These are phyloP conservation scores for Domatiomyces globalis DNA, from an alignment of 2,329 filamentous ascomycete genomes.

Conservation along the genomic window DNA sequence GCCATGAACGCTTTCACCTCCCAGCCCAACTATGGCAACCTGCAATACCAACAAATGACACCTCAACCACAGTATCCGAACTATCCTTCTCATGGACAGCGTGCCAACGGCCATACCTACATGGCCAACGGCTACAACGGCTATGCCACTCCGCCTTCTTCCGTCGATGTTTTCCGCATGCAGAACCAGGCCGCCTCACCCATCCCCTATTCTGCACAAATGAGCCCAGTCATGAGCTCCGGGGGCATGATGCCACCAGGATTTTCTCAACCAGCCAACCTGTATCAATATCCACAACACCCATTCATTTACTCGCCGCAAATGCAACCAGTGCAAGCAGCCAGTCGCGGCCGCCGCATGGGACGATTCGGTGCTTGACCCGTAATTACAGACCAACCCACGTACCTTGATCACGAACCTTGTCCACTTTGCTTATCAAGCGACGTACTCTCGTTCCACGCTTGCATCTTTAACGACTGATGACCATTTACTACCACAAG, in stretches of 20 bases:
- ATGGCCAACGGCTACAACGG: conserved; percentile 31
- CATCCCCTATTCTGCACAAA: conserved; percentile 24
- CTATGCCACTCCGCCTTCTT: conserved; percentile 29
- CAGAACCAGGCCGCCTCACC: conserved; percentile 26
- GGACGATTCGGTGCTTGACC: conserved; percentile 1
- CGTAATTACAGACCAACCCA: neutral
- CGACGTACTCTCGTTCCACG: neutral
- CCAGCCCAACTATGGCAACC: conserved; percentile 25
- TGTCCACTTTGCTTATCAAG: neutral
- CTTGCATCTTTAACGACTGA: neutral
- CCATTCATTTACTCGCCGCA: conserved; percentile 25
- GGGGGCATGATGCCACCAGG: conserved; percentile 29
- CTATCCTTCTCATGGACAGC: conserved; percentile 35
- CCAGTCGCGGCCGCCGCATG: conserved; percentile 36
- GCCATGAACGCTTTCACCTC: conserved; percentile 23
- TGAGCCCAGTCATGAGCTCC: conserved; percentile 33
- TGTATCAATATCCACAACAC: conserved; percentile 39
- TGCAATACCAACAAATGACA: conserved; percentile 28
- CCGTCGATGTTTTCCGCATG: conserved; percentile 30
- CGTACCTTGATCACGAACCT: neutral
- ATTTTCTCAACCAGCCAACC: conserved; percentile 30
- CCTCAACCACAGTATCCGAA: conserved; percentile 45
- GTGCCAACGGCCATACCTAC: conserved; percentile 32
- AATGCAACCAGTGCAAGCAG: conserved; percentile 32
- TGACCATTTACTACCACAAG: neutral